phyloP scores from a whole-genome alignment of 371 early-diverging fungal species.

The Saksenaea vasiformis region DNA sequence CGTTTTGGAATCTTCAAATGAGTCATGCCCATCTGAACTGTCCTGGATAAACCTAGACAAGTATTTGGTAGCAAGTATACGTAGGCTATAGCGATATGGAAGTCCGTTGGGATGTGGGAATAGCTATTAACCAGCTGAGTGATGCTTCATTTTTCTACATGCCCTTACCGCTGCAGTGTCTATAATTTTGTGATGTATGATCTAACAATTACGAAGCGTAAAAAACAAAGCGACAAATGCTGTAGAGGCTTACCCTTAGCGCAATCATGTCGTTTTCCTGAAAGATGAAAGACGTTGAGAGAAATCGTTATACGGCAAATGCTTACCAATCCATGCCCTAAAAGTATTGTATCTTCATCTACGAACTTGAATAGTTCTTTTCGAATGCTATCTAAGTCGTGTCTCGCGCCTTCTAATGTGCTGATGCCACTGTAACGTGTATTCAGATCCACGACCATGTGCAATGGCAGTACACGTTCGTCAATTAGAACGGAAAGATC shows the following conservation, averaged over 20 bases:
- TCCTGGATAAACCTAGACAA: slow-evolving; percentile 54
- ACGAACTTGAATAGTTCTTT: slow-evolving; percentile 43
- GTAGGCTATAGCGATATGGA: slow-evolving; percentile 45
- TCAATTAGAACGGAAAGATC: slow-evolving; percentile 46
- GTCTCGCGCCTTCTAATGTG: slow-evolving; percentile 47
- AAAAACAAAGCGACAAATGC: background rate
- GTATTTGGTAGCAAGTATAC: slow-evolving; percentile 29
- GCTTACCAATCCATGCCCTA: slow-evolving; percentile 52
- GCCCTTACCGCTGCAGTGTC: slow-evolving; percentile 49
- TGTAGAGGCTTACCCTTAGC: slow-evolving; percentile 24
- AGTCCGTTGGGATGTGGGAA: slow-evolving; percentile 49
- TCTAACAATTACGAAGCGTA: background rate
- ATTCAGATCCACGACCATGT: slow-evolving; percentile 57
- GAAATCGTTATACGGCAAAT: background rate
- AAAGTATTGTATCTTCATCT: slow-evolving; percentile 39
- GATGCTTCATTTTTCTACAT: background rate
- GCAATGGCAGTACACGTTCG: slow-evolving; percentile 54
- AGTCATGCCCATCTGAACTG: slow-evolving; percentile 58
- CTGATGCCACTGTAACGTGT: slow-evolving; percentile 59
- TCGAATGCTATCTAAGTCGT: slow-evolving; percentile 42
- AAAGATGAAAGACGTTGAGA: background rate
- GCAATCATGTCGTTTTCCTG: slow-evolving; percentile 54
- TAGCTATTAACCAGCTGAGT: slow-evolving; percentile 17
- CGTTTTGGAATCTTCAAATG: slow-evolving; percentile 58
- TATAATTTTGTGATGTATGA: slow-evolving; percentile 41